Evolutionary conservation across 495 filamentous ascomycete species (phyloP).

Genomic region (Aspergillus incahuasiensis): DNA sequence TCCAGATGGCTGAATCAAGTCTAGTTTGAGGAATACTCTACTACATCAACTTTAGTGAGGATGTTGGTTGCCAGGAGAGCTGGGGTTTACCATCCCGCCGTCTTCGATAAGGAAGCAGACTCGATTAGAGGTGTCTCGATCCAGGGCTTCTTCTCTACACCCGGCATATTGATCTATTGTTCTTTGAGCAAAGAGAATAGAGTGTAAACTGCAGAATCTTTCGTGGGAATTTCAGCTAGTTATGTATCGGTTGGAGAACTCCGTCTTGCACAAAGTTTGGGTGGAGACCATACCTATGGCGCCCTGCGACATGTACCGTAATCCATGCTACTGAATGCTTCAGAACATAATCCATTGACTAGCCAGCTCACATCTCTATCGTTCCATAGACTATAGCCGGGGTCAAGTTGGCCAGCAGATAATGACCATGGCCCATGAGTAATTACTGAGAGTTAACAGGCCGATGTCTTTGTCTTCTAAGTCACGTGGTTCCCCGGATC

Average conservation of each 20-base stretch:
- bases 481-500: neutral
- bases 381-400: neutral
- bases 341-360: too few species aligned
- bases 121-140: conserved; percentile 67
- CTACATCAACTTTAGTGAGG: conserved; percentile 31
- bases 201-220: neutral
- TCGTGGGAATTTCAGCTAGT: neutral
- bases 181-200: neutral
- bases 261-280: neutral
- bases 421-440: neutral
- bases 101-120: conserved; percentile 59
- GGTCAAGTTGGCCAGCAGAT: neutral
- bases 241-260: neutral
- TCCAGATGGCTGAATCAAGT: conserved; percentile 82
- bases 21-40: conserved; percentile 83
- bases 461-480: neutral
- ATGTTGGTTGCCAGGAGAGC: neutral
- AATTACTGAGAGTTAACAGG: neutral
- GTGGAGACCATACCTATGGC: neutral
- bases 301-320: too few species aligned
- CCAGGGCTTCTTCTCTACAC: conserved; percentile 46
- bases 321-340: too few species aligned
- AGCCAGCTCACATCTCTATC: too few species aligned
- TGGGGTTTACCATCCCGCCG: conserved; percentile 61
- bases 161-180: neutral